These are phyloP conservation scores for Phalaenopsis equestris DNA, from an alignment of 106 monocot species.

Conservation along the genomic window DNA sequence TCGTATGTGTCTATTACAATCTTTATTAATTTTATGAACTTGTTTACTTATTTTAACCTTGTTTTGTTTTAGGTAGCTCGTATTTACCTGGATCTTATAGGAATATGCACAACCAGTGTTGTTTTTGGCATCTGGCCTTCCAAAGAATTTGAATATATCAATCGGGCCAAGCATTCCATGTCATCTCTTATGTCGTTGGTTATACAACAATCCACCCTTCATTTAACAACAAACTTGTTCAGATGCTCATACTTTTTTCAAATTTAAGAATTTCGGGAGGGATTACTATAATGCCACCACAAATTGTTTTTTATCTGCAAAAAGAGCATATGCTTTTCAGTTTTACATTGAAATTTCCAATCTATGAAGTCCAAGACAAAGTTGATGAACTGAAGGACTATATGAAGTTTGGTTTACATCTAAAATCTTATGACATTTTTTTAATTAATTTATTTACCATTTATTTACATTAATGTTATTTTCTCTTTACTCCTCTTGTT, in stretches of 20 bases:
- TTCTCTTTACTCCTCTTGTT: background rate
- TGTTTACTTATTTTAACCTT: constrained; percentile 9
- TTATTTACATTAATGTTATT: background rate
- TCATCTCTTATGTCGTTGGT: constrained; percentile 61
- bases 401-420: constrained; percentile 72
- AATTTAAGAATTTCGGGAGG: constrained; percentile 75
- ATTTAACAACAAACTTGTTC: constrained; percentile 64
- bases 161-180: constrained; percentile 51
- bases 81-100: constrained; percentile 35
- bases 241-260: constrained; percentile 78
- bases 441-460: background rate
- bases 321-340: constrained; percentile 62
- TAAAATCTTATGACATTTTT: constrained; percentile 72
- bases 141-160: constrained; percentile 50
- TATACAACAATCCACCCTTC: constrained; percentile 45
- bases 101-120: constrained; percentile 72
- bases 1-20: constrained; percentile 34
- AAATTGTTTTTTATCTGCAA: constrained; percentile 79
- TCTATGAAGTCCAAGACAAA: constrained; percentile 54
- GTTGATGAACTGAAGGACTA: constrained; percentile 62
- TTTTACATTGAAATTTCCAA: constrained; percentile 83
- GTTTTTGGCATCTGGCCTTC: constrained; percentile 80
- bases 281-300: constrained; percentile 78
- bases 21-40: background rate
- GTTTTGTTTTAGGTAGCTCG: constrained; percentile 40